Evolutionary conservation across 176 grass and related monocot genomes (phyloP).

Genomic region (Paspalum vaginatum): DNA sequence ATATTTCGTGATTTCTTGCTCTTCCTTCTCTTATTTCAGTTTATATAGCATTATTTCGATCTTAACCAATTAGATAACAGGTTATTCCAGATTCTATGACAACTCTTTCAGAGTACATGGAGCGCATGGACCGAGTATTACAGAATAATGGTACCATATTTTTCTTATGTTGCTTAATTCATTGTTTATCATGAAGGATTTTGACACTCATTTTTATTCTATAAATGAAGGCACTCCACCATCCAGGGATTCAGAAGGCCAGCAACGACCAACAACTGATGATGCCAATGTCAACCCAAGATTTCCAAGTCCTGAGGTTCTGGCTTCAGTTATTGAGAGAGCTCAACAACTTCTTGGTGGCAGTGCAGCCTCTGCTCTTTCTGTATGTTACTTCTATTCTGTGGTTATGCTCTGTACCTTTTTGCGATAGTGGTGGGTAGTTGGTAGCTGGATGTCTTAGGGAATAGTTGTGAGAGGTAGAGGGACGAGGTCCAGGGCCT

Average conservation of each 20-base stretch:
- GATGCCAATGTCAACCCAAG: constrained; percentile 52
- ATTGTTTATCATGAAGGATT: constrained; percentile 37
- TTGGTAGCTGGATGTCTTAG: too few relatives aligned
- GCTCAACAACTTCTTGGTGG: constrained; percentile 71
- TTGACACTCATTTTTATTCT: constrained; percentile 33
- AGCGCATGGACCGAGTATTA: constrained; percentile 69
- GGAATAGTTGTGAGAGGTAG: too few relatives aligned
- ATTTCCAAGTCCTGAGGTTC: constrained; percentile 70
- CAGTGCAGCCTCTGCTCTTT: constrained; percentile 67
- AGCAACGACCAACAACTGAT: constrained; percentile 51
- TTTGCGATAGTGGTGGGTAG: too few relatives aligned
- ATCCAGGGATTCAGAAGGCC: constrained; percentile 45
- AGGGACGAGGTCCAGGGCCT: too few relatives aligned
- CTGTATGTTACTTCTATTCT: constrained; percentile 62
- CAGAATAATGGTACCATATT: constrained; percentile 64
- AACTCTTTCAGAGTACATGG: constrained; percentile 75
- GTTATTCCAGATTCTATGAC: constrained; percentile 86
- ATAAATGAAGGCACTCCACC: constrained; percentile 56
- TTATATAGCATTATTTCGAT: constrained; percentile 23
- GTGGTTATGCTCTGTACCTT: constrained; percentile 18
- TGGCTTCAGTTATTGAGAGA: constrained; percentile 74
- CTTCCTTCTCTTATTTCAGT: constrained; percentile 14
- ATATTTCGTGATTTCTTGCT: not conserved
- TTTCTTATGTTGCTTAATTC: constrained; percentile 30
- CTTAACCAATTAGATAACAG: constrained; percentile 42